These are phyloP conservation scores for Kewa caespitosa DNA, from an alignment of 179 eudicot genomes.

Conservation along the genomic window DNA sequence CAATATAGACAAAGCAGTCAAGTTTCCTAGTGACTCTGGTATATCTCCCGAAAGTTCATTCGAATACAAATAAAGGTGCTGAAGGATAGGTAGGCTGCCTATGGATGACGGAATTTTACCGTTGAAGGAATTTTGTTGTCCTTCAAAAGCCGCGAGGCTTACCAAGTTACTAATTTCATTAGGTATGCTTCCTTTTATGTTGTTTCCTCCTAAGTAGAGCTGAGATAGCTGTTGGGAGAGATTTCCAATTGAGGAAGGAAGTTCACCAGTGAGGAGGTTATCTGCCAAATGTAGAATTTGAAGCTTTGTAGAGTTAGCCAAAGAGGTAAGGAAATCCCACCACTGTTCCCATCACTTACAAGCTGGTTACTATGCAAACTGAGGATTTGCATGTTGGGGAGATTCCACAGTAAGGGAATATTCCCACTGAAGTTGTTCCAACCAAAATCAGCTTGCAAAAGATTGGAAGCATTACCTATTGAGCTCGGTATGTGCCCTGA, in stretches of 20 bases:
- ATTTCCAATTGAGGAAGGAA: too few relatives aligned
- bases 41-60: constrained; percentile 25
- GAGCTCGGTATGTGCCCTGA: constrained; percentile 19
- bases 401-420: constrained; percentile 28
- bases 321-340: constrained; percentile 27
- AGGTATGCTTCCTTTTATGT: too few relatives aligned
- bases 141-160: too few relatives aligned
- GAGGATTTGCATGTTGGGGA: constrained; percentile 24
- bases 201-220: too few relatives aligned
- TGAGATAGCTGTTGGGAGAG: too few relatives aligned
- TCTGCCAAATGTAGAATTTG: constrained; percentile 20
- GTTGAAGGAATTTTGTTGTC: too few relatives aligned
- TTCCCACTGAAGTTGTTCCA: constrained; percentile 26
- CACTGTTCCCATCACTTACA: constrained; percentile 21
- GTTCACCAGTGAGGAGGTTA: constrained; percentile 25
- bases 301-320: constrained; percentile 27
- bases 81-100: too few relatives aligned
- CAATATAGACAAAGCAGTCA: constrained; percentile 12
- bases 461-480: constrained; percentile 27
- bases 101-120: too few relatives aligned
- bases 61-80: constrained; percentile 12
- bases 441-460: constrained; percentile 26
- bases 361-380: constrained; percentile 23
- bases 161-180: too few relatives aligned
- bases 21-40: constrained; percentile 22